Base-by-base conservation (phyloP, 2,329 filamentous ascomycete species). In the Fusarium sp. region DNA sequence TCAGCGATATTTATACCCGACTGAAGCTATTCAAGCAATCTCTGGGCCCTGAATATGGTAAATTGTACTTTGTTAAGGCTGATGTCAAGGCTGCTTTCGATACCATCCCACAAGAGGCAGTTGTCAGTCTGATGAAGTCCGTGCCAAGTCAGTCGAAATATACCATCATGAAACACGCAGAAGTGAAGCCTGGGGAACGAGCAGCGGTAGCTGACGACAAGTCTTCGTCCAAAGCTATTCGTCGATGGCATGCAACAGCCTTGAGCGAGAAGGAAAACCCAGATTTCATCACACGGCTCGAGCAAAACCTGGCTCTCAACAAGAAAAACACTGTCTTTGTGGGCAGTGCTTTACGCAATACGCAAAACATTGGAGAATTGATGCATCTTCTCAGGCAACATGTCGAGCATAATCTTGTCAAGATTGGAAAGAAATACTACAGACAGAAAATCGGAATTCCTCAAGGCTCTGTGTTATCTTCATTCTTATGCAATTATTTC, bases 1-100 rank as follows among this genome's bases (percentile, higher is more conserved):
- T 96, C 5, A 89, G 90, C 6, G 94, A 97, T 60, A 90, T 99
- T 45, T 94, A 96, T 75, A 83, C 85, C 18, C 91, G 90, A 25
- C 82, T 99, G 27, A 92, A 91, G 68, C 76, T 73, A 0, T 98
- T 97, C 83, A 92, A 92, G 71, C 76, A 81, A 5, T 80, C 73
- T 2, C 79, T 92, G 16, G 81, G 82, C 1, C 64, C 80, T 4
- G 70, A 72, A 0, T 75, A 81, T 1, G 76, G 78, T 14, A 84
- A 81, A 9, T 82, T 98, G 3, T 98, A 93, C 81, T 97, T 98
- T 81, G 95, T 91, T 67, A 99, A 99, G 79, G 86, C 97, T 18
- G 96, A 99, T 78, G 95, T 99, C 25, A 89, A 93, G 79, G 90
- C 94, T 5, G 97, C 95, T 75, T 99, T 98, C 79, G 96, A 99